Conservation (phyloP, 345 rosid species). For the thale cress (Arabidopsis thaliana) region TAIR10.1 NC_003076.8:3106501-3107000, state of each 20-base stretch:
- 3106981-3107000: neutral
- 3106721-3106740: constrained; percentile 5
- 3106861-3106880: constrained; percentile 17
- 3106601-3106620: constrained; percentile 34
- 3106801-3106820: constrained; percentile 30
- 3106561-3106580: neutral
- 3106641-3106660: neutral
- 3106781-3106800: constrained; percentile 6
- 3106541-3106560: constrained; percentile 13
- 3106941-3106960: constrained; percentile 21
- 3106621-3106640: constrained; percentile 22
- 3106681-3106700: constrained; percentile 16
- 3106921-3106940: constrained; percentile 15
- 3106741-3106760: neutral
- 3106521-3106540: constrained; percentile 36
- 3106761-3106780: constrained; percentile 19
- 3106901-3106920: constrained; percentile 7
- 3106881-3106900: constrained; percentile 23
- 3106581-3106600: constrained; percentile 14
- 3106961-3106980: neutral
- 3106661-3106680: constrained; percentile 21
- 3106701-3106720: neutral
- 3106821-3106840: neutral
- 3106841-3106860: constrained; percentile 25
- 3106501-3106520: constrained; percentile 45